These are phyloP conservation scores for Yamadazyma jaroonii DNA, from an alignment of 1,139 yeast genomes.

Conservation along the genomic window DNA sequence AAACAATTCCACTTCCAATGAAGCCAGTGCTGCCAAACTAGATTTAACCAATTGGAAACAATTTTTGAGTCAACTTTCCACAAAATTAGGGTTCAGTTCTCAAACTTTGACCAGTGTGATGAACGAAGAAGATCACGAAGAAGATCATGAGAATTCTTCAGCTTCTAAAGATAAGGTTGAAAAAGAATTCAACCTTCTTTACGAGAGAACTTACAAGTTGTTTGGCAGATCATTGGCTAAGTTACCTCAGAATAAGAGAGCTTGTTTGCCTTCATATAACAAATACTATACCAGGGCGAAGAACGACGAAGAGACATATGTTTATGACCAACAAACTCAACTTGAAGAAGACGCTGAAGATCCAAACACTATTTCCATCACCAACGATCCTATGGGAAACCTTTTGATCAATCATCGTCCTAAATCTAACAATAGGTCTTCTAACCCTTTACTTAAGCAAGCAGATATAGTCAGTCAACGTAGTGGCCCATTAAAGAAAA, in stretches of 20 bases:
- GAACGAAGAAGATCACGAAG: slow-evolving; percentile 11
- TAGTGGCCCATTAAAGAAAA: slow-evolving; percentile 31
- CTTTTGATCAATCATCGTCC: slow-evolving; percentile 34
- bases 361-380: slow-evolving; percentile 35
- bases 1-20: slow-evolving; percentile 25
- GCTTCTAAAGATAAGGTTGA: slow-evolving; percentile 25
- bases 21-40: slow-evolving; percentile 15
- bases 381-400: slow-evolving; percentile 47
- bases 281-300: slow-evolving; percentile 23
- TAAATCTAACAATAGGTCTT: slow-evolving; percentile 5
- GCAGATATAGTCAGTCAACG: slow-evolving; percentile 31
- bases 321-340: slow-evolving; percentile 23
- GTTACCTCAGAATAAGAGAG: slow-evolving; percentile 38
- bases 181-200: slow-evolving; percentile 33
- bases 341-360: slow-evolving; percentile 27
- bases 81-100: slow-evolving; percentile 37
- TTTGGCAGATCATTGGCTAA: slow-evolving; percentile 41
- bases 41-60: slow-evolving; percentile 40
- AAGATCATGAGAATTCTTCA: slow-evolving; percentile 9
- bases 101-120: slow-evolving; percentile 31
- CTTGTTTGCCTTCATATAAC: slow-evolving; percentile 43
- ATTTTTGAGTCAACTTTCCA: slow-evolving; percentile 34
- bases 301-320: slow-evolving; percentile 14
- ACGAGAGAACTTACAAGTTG: slow-evolving; percentile 39
- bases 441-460: slow-evolving; percentile 9